phyloP scores from a whole-genome alignment of 768 basidiomycete genomes.

The Suillus alpinus region DNA sequence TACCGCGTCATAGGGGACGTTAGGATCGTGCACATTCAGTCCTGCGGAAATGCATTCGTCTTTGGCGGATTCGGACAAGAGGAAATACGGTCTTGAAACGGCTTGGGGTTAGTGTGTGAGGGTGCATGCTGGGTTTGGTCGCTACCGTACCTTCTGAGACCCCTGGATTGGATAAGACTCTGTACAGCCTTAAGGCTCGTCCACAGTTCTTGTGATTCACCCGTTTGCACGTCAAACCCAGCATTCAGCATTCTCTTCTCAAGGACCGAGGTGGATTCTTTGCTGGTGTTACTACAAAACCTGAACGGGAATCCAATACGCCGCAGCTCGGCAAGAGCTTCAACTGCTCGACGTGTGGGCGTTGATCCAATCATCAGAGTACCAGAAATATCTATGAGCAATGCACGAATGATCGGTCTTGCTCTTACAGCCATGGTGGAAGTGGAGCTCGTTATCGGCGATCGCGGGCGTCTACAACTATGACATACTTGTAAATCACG shows the following conservation, averaged over 20 bases:
- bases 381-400: conserved; percentile 68
- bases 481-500: background rate
- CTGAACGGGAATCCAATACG: conserved; percentile 41
- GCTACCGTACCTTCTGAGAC: conserved; percentile 37
- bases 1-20: conserved; percentile 49
- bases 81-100: conserved; percentile 47
- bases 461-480: too few relatives aligned
- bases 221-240: conserved; percentile 43
- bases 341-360: conserved; percentile 45
- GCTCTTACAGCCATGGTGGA: conserved; percentile 3
- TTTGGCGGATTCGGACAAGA: conserved; percentile 50
- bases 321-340: conserved; percentile 27
- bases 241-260: conserved; percentile 41
- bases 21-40: conserved; percentile 1
- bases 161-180: conserved; percentile 39
- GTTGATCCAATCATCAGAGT: conserved; percentile 56
- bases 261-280: conserved; percentile 51
- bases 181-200: conserved; percentile 63
- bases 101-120: background rate
- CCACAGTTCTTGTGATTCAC: conserved; percentile 45
- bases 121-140: too few relatives aligned
- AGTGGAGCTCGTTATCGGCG: background rate
- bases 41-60: conserved; percentile 36
- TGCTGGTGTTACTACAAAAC: conserved; percentile 69
- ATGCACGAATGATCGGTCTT: conserved; percentile 43